These are phyloP conservation scores for Brassica hybrid DNA, from an alignment of 441 rosid species.

Conservation along the genomic window DNA sequence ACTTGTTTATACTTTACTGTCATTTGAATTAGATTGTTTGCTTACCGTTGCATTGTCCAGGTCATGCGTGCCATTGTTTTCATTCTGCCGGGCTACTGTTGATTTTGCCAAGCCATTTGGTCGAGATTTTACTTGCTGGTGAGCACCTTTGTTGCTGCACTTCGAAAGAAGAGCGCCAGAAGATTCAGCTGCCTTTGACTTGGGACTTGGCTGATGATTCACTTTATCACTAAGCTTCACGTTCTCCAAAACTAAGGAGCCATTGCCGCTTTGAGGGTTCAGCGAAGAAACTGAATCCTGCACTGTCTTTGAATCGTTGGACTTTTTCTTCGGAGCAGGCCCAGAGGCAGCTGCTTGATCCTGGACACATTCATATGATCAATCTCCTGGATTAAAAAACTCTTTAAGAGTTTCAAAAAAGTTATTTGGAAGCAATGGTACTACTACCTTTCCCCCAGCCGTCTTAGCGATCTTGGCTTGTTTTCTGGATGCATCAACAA, in stretches of 20 bases:
- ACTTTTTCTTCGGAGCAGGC: slow-evolving; percentile 59
- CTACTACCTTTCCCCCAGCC: slow-evolving; percentile 49
- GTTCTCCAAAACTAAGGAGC: too few species aligned
- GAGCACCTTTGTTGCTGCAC: slow-evolving; percentile 57
- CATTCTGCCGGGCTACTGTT: slow-evolving; percentile 52
- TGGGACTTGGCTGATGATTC: slow-evolving; percentile 33
- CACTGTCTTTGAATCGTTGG: slow-evolving; percentile 52
- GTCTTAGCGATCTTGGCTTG: slow-evolving; percentile 61
- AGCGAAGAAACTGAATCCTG: too few species aligned
- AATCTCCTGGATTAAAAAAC: slow-evolving; percentile 7
- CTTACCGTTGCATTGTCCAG: slow-evolving; percentile 63
- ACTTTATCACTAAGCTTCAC: slow-evolving; percentile 54
- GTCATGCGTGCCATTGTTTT: slow-evolving; percentile 59
- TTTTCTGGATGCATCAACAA: slow-evolving; percentile 56
- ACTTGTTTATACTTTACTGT: not conserved
- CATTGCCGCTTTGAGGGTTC: too few species aligned
- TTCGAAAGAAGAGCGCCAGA: slow-evolving; percentile 53
- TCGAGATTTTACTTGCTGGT: slow-evolving; percentile 51
- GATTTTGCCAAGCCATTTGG: slow-evolving; percentile 50
- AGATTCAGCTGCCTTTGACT: slow-evolving; percentile 57
- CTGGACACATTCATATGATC: slow-evolving; percentile 52
- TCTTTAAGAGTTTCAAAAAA: slow-evolving; percentile 17
- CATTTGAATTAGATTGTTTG: slow-evolving; percentile 49
- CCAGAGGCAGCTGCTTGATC: slow-evolving; percentile 54
- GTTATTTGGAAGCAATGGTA: slow-evolving; percentile 41